Conservation (phyloP, 352 stramenopile species). For the Phytophthora quininea region DNA sequence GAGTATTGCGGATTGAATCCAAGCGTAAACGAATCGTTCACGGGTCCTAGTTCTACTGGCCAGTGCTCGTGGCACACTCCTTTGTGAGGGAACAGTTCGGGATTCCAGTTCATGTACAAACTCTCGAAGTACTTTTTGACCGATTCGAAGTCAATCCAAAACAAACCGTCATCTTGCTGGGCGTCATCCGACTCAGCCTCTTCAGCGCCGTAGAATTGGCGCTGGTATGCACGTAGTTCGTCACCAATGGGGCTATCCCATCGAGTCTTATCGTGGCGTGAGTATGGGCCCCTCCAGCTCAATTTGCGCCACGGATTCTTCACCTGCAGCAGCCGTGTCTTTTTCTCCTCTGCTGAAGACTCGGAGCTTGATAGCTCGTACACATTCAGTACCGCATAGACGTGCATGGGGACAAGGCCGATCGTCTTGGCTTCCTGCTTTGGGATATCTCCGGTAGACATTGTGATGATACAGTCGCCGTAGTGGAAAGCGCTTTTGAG, state of each 20-base stretch:
- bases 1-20: conserved; percentile 95
- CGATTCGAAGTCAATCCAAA: conserved; percentile 96
- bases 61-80: conserved; percentile 84
- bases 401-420: conserved; percentile 95
- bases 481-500: conserved; percentile 93
- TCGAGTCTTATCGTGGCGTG: conserved; percentile 50
- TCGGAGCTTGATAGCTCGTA: conserved; percentile 68
- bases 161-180: conserved; percentile 92
- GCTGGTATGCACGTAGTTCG: conserved; percentile 62
- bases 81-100: conserved; percentile 88
- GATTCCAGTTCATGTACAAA: conserved; percentile 97
- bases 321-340: conserved; percentile 88
- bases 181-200: conserved; percentile 14
- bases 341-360: conserved; percentile 36
- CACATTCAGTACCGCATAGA: conserved; percentile 96
- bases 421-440: conserved; percentile 78
- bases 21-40: conserved; percentile 91
- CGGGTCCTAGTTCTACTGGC: conserved; percentile 81
- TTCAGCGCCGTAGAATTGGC: conserved; percentile 49
- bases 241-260: conserved; percentile 66
- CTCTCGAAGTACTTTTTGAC: conserved; percentile 93
- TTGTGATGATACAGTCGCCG: conserved; percentile 97
- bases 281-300: conserved; percentile 89
- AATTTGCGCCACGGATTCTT: conserved; percentile 97
- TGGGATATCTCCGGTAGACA: conserved; percentile 90